Percentiles rank a stretch among this genome's conserved stretches.
These are phyloP conservation scores for Phaseolus coccineus DNA, from an alignment of 331 rosid genomes.

Conservation along the genomic window DNA sequence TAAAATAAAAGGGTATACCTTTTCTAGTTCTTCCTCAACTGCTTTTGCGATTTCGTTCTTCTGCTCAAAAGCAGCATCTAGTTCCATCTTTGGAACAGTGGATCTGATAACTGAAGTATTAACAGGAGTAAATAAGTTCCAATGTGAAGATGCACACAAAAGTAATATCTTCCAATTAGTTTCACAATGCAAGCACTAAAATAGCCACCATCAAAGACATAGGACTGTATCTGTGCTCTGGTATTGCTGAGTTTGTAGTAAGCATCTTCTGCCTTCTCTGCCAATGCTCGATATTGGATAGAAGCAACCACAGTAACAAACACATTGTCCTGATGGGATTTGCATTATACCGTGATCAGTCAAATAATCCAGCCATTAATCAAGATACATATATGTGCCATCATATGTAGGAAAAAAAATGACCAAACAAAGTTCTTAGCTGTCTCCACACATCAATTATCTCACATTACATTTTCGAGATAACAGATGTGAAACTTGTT, in stretches of 20 bases:
- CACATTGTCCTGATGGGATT: conserved; percentile 60
- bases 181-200: background rate
- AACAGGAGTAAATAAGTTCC: conserved; percentile 7
- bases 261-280: conserved; percentile 63
- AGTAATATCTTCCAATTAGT: background rate
- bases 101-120: conserved; percentile 71
- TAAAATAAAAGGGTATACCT: conserved; percentile 47
- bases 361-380: background rate
- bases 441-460: too few species aligned
- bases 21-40: conserved; percentile 82
- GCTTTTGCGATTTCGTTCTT: conserved; percentile 79
- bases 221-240: conserved; percentile 62
- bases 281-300: conserved; percentile 64
- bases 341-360: conserved; percentile 8
- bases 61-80: conserved; percentile 83
- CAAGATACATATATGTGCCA: too few species aligned
- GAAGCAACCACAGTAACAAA: conserved; percentile 73
- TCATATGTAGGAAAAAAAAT: too few species aligned
- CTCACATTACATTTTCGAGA: too few species aligned
- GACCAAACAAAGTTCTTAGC: too few species aligned
- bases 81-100: conserved; percentile 76
- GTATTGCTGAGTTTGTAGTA: conserved; percentile 70
- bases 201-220: conserved; percentile 64
- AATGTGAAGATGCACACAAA: background rate
- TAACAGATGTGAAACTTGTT: too few species aligned